Evolutionary conservation across 345 rosid genomes (phyloP).

Genomic region (Sonneratia alba): DNA sequence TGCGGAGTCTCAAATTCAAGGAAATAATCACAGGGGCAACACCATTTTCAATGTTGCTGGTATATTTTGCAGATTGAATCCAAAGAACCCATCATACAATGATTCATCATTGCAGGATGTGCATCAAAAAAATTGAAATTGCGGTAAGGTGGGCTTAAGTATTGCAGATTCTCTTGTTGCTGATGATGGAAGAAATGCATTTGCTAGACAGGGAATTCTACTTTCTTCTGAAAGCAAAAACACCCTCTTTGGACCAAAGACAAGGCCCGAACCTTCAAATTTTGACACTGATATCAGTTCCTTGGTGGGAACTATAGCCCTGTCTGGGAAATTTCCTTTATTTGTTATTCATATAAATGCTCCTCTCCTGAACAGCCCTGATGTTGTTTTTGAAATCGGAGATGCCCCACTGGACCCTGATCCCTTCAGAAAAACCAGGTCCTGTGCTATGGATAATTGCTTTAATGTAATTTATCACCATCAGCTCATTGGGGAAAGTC

Average conservation of each 20-base stretch:
- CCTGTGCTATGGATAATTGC: slow-evolving; percentile 39
- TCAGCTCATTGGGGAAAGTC: slow-evolving; percentile 18
- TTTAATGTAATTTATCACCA: slow-evolving; percentile 4
- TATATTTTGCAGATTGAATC: slow-evolving; percentile 51
- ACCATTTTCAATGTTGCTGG: slow-evolving; percentile 47
- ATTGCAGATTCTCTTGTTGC: slow-evolving; percentile 56
- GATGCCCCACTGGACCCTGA: slow-evolving; percentile 29
- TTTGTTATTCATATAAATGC: slow-evolving; percentile 28
- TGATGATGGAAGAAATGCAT: slow-evolving; percentile 20
- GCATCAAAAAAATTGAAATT: slow-evolving; percentile 48
- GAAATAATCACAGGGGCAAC: slow-evolving; percentile 23
- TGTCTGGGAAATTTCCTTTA: slow-evolving; percentile 35
- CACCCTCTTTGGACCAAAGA: slow-evolving; percentile 54
- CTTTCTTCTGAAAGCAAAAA: slow-evolving; percentile 38
- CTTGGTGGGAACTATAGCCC: slow-evolving; percentile 30
- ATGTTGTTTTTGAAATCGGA: slow-evolving; percentile 61
- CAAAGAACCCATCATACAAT: slow-evolving; percentile 49
- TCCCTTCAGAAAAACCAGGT: slow-evolving; percentile 23
- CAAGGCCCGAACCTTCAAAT: slow-evolving; percentile 37
- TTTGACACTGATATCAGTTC: slow-evolving; percentile 21
- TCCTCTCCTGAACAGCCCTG: slow-evolving; percentile 30
- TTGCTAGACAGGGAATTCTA: slow-evolving; percentile 11
- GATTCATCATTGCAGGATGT: slow-evolving; percentile 35
- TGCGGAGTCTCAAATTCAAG: slow-evolving; percentile 14
- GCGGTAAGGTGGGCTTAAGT: slow-evolving; percentile 71